phyloP scores from a whole-genome alignment of 305 asterid genomes.

The Fraxinus velutina region DNA sequence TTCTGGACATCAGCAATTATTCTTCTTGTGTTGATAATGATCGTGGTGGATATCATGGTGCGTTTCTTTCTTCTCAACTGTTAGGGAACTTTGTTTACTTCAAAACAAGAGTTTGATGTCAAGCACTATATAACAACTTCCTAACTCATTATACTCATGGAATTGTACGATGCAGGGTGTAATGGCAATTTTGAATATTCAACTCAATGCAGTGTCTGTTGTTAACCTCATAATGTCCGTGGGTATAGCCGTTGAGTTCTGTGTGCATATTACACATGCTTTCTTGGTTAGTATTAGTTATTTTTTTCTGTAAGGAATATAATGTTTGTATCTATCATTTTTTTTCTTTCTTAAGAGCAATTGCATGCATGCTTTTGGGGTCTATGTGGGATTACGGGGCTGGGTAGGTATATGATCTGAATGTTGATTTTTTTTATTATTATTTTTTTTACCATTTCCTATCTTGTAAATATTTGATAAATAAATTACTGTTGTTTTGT shows the following conservation, averaged over 20 bases:
- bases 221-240: slow-evolving; percentile 97
- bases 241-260: slow-evolving; percentile 94
- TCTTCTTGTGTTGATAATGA: slow-evolving; percentile 80
- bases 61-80: neutral
- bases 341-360: neutral
- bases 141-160: neutral
- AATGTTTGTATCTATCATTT: neutral
- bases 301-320: neutral
- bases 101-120: neutral
- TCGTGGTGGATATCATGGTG: slow-evolving; percentile 91
- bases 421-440: neutral
- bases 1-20: slow-evolving; percentile 93
- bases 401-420: neutral
- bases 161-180: slow-evolving; percentile 56
- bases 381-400: neutral
- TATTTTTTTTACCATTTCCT: neutral
- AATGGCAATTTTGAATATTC: slow-evolving; percentile 84
- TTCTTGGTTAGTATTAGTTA: slow-evolving; percentile 68
- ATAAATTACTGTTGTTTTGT: neutral
- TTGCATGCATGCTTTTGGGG: neutral
- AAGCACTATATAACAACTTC: neutral
- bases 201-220: slow-evolving; percentile 85
- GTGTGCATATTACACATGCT: slow-evolving; percentile 94
- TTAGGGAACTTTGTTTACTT: neutral
- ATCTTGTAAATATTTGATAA: neutral